A percentile compares a stretch with the other conserved stretches of the same genome.
Evolutionary conservation across 805 yeast species (phyloP).

Genomic region (Metschnikowia matae): DNA sequence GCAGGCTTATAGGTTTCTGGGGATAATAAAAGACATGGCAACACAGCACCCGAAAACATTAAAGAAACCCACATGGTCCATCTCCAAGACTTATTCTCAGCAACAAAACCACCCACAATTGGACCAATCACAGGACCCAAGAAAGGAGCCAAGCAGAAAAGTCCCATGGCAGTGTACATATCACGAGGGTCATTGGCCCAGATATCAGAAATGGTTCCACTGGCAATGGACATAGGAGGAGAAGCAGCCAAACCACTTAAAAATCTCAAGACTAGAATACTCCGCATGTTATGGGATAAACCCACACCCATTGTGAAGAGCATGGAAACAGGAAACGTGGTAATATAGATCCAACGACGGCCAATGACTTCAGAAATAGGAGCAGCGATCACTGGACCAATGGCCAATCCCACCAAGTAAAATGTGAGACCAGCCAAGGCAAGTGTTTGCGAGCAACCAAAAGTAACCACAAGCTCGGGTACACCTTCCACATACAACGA

Average conservation of each 20-base stretch:
- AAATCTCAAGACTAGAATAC: conserved; percentile 64
- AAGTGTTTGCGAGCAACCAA: conserved; percentile 56
- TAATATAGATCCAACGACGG: conserved; percentile 16
- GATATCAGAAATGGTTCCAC: conserved; percentile 77
- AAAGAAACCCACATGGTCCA: conserved; percentile 21
- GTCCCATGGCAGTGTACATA: conserved; percentile 68
- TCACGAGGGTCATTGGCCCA: conserved; percentile 54
- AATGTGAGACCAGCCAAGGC: conserved; percentile 66
- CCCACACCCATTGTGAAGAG: conserved; percentile 22
- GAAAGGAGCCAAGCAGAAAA: conserved; percentile 49
- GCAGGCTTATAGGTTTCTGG: conserved; percentile 19
- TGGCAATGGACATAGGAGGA: conserved; percentile 80
- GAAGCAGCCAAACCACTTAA: conserved; percentile 74
- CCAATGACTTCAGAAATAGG: conserved; percentile 37
- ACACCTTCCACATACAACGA: conserved; percentile 67
- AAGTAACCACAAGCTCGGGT: conserved; percentile 44
- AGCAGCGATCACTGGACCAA: conserved; percentile 68
- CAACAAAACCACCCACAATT: conserved; percentile 26
- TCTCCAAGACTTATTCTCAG: conserved; percentile 41
- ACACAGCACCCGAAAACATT: conserved; percentile 17
- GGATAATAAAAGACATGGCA: conserved; percentile 13
- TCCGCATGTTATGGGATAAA: conserved; percentile 16
- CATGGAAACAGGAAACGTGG: conserved; percentile 16
- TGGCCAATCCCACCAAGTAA: conserved; percentile 65
- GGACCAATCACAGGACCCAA: conserved; percentile 22